Percentiles rank a stretch among this genome's conserved stretches.
phyloP scores from a whole-genome alignment of 2,329 filamentous ascomycete species.

The Ophiognomonia clavigignenti-juglandacearum region DNA sequence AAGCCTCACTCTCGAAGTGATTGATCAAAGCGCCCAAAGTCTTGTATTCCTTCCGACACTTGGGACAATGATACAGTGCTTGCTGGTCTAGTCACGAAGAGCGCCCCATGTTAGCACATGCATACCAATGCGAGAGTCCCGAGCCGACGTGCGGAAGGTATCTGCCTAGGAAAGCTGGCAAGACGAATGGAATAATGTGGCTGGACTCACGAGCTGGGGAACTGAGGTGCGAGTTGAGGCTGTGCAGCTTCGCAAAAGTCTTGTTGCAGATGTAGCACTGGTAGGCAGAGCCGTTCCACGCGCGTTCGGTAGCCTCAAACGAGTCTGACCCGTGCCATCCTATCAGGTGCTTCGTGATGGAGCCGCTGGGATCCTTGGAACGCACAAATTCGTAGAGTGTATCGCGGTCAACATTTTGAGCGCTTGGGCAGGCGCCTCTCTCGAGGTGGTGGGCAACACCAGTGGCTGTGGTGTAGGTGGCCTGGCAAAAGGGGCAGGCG shows the following conservation, averaged over 20 bases:
- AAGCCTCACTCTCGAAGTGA: slow-evolving; percentile 39
- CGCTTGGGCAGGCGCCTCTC: slow-evolving; percentile 42
- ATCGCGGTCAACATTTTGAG: slow-evolving; percentile 40
- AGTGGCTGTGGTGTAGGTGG: slow-evolving; percentile 41
- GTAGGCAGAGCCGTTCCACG: slow-evolving; percentile 40
- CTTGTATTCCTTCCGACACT: slow-evolving; percentile 29
- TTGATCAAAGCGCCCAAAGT: slow-evolving; percentile 34
- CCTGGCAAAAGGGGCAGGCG: slow-evolving; percentile 51
- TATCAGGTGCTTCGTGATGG: slow-evolving; percentile 48
- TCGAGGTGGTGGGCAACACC: slow-evolving; percentile 55
- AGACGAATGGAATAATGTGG: too few species aligned
- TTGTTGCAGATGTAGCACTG: slow-evolving; percentile 51
- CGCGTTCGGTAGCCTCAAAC: slow-evolving; percentile 31
- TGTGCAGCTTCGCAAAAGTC: slow-evolving; percentile 28
- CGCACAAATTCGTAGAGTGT: slow-evolving; percentile 41
- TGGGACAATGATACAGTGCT: slow-evolving; percentile 35
- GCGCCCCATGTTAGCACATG: slow-evolving; percentile 25
- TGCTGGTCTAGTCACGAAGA: slow-evolving; percentile 28
- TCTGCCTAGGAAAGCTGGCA: background rate
- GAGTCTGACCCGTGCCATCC: slow-evolving; percentile 32
- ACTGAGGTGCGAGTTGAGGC: slow-evolving; percentile 48
- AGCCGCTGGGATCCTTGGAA: slow-evolving; percentile 38
- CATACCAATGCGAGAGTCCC: background rate
- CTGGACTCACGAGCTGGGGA: slow-evolving; percentile 48
- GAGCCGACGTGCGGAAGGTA: slow-evolving; percentile 18